phyloP scores from a whole-genome alignment of 768 basidiomycete genomes.

The Mycena chlorophos region DNA sequence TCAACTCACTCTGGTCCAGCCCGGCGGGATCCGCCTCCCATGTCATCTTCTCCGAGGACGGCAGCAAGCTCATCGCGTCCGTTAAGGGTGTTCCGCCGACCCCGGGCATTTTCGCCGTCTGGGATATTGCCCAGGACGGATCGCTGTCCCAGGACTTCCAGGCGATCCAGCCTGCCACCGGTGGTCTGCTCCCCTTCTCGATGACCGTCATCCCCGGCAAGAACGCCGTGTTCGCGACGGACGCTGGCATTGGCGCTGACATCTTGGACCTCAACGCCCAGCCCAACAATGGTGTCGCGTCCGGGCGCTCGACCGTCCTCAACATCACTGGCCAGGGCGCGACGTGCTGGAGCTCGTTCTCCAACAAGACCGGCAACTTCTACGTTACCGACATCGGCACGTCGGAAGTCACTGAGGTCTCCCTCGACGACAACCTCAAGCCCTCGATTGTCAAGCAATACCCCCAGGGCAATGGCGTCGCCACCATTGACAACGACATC shows the following conservation, averaged over 20 bases:
- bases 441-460: slow-evolving; percentile 50
- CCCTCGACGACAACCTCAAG: slow-evolving; percentile 45
- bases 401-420: slow-evolving; percentile 44
- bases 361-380: slow-evolving; percentile 43
- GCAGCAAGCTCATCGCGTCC: slow-evolving; percentile 44
- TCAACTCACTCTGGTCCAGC: neutral
- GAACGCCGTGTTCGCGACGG: slow-evolving; percentile 42
- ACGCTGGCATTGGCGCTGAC: slow-evolving; percentile 41
- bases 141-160: slow-evolving; percentile 44
- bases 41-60: slow-evolving; percentile 48
- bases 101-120: slow-evolving; percentile 52
- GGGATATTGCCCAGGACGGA: slow-evolving; percentile 46
- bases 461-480: slow-evolving; percentile 34
- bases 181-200: slow-evolving; percentile 52
- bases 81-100: slow-evolving; percentile 50
- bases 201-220: slow-evolving; percentile 43
- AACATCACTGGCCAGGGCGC: slow-evolving; percentile 41
- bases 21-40: slow-evolving; percentile 47
- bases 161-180: slow-evolving; percentile 35
- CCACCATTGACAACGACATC: slow-evolving; percentile 43
- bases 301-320: slow-evolving; percentile 30
- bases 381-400: slow-evolving; percentile 46
- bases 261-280: slow-evolving; percentile 37
- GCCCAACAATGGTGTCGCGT: slow-evolving; percentile 32
- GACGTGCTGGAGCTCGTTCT: slow-evolving; percentile 47